Conservation (phyloP, 176 grass and related monocot species). For the Triticum aestivum region IWGSC_CS_RefSeq_v2.1 NC_057799.1:149523028-149523527, state of each 20-base stretch:
- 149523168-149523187: background rate
- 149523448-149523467: background rate
- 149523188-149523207: background rate
- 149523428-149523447: background rate
- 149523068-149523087: background rate
- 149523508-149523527: background rate
- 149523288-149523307: background rate
- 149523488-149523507: background rate
- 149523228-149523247: background rate
- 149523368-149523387: background rate
- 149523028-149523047: background rate
- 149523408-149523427: background rate
- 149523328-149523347: background rate
- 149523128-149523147: background rate
- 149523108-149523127: background rate
- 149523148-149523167: background rate
- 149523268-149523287: background rate
- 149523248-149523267: background rate
- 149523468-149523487: constrained; percentile 6
- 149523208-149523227: background rate
- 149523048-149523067: background rate
- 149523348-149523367: background rate
- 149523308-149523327: background rate
- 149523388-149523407: background rate
- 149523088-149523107: background rate